Percentiles rank a stretch among this genome's conserved stretches.
Evolutionary conservation across 75 land plant genomes (phyloP).

Genomic region (Cupressus sempervirens): DNA sequence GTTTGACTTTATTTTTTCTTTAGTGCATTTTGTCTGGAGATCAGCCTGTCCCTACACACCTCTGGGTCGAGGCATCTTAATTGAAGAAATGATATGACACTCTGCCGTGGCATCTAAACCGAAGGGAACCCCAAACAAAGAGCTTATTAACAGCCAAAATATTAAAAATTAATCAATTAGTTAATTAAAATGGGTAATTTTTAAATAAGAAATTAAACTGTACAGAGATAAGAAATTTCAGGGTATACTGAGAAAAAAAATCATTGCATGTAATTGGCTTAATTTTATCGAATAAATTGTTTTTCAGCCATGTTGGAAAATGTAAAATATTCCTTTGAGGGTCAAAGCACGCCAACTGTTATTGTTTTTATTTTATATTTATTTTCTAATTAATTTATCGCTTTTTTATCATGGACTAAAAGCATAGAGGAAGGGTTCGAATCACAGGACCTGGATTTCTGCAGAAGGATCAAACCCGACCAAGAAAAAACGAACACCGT

Average conservation of each 20-base stretch:
- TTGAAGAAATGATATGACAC: neutral
- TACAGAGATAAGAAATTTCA: neutral
- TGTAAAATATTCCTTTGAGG: neutral
- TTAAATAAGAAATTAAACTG: too few species aligned
- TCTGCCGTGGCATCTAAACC: too few species aligned
- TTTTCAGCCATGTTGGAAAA: neutral
- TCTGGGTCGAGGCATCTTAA: too few species aligned
- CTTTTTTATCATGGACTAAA: neutral
- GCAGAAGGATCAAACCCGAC: slow-evolving; percentile 57
- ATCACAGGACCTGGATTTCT: slow-evolving; percentile 26
- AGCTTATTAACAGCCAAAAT: too few species aligned
- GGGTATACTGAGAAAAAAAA: neutral
- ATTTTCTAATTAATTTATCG: too few species aligned
- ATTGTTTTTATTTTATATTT: too few species aligned
- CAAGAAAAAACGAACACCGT: slow-evolving; percentile 61
- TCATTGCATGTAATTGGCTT: neutral
- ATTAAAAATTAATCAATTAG: too few species aligned
- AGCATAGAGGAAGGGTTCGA: neutral
- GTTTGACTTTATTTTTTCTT: too few species aligned
- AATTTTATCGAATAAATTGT: neutral
- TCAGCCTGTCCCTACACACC: too few species aligned
- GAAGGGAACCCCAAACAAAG: too few species aligned
- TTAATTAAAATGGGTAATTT: too few species aligned
- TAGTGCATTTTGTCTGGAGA: too few species aligned
- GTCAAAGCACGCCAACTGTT: neutral